Evolutionary conservation across 1,284 basidiomycete genomes (phyloP), one percentile per base, ranked within the genome.

Genomic region (Schizopora paradoxa): DNA sequence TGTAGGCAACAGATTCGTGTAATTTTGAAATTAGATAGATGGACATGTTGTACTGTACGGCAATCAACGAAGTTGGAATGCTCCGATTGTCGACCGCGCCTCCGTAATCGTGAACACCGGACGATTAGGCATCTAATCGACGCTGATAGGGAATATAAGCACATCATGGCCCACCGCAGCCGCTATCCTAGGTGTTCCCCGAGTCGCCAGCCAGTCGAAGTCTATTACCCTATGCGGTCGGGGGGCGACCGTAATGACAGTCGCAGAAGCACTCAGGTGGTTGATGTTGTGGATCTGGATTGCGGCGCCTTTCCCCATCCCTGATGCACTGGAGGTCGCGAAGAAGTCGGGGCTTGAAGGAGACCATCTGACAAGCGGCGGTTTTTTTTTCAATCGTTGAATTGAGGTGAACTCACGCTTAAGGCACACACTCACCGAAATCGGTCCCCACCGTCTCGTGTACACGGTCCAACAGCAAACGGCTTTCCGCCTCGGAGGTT

Each of bases 401-500:
- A 46, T 40, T 45, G 53, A n/a, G n/a, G n/a, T n/a, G 27, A 13
- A 40, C 44, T 25, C 36, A 33, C 38, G 49, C 37, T 34, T 33
- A 25, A 43, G 8, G 18, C 31, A 29, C n/a, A n/a, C 25, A 61
- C 66, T 31, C 61, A 83, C 86, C 85, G 73, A 64, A 90, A 88
- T 38, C 70, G 66, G 51, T 77, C 66, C 2, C 77, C 76, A 2
- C 82, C 83, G 52, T 86, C 80, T 25, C 76, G 66, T 52, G 85
- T 84, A 55, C 72, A 79, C 43, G 66, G 63, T 2, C 80, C 82
- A 8, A 73, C 69, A 16, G 72, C 61, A 49, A 67, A 66, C 1
- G 86, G 86, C 54, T 84, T 82, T 13, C 86, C 86, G 29, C 86
- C 86, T 40, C 75, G 72, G 29, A 87, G 63, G 54, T 76, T 75